Evolutionary conservation across 306 rosid species (phyloP).

Genomic region (Quercus mongolica): DNA sequence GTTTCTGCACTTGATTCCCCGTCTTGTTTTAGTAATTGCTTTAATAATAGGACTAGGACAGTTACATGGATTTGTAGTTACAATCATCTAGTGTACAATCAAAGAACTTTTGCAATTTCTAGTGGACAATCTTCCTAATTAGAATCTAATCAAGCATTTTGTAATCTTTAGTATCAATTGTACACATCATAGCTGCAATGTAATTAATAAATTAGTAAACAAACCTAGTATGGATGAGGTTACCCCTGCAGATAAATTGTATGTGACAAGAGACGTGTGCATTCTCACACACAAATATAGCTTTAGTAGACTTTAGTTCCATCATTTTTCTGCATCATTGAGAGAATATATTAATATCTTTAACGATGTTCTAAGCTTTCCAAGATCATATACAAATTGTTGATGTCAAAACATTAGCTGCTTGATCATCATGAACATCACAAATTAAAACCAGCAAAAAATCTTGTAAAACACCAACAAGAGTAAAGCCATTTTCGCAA

Average conservation of each 20-base stretch:
- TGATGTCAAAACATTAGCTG: not conserved
- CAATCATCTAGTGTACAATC: not conserved
- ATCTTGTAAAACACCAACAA: not conserved
- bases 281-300: slow-evolving; percentile 30
- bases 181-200: not conserved
- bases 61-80: too few species aligned
- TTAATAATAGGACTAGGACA: too few species aligned
- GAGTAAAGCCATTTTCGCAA: not conserved
- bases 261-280: slow-evolving; percentile 44
- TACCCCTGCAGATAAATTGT: slow-evolving; percentile 49
- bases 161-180: not conserved
- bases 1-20: not conserved
- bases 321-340: slow-evolving; percentile 36
- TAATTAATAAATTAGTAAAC: not conserved
- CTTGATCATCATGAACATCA: not conserved
- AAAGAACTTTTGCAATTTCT: slow-evolving; percentile 1
- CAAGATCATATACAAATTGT: too few species aligned
- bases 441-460: not conserved
- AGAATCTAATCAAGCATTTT: slow-evolving; percentile 10
- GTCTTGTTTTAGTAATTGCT: not conserved
- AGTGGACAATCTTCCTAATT: not conserved
- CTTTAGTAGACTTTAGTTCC: slow-evolving; percentile 42
- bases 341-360: not conserved
- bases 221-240: slow-evolving; percentile 44
- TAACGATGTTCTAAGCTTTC: not conserved